Percentiles rank a stretch among this genome's conserved stretches.
Evolutionary conservation across 495 filamentous ascomycete species (phyloP).

Genomic region (Penicillium maclennaniae): DNA sequence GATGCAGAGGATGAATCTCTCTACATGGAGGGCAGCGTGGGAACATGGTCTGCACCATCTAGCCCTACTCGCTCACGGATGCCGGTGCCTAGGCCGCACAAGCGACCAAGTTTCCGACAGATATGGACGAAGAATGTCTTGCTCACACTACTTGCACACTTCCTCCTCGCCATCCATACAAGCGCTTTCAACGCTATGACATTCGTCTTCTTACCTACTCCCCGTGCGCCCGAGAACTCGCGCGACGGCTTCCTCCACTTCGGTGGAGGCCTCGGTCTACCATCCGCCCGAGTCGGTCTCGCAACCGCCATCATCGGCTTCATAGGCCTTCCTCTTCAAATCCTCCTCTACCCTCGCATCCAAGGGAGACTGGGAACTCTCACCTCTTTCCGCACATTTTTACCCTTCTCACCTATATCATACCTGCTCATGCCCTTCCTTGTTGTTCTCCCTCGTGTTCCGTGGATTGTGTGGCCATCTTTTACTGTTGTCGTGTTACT

Average conservation of each 20-base stretch:
- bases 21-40: conserved; percentile 28
- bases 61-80: conserved; percentile 21
- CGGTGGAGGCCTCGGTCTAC: conserved; percentile 66
- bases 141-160: conserved; percentile 59
- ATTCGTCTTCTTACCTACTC: conserved; percentile 67
- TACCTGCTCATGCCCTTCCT: conserved; percentile 68
- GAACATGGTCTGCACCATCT: conserved; percentile 26
- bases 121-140: conserved; percentile 63
- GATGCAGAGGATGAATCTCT: conserved; percentile 29
- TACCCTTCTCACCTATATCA: conserved; percentile 61
- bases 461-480: conserved; percentile 49
- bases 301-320: conserved; percentile 67
- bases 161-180: conserved; percentile 68
- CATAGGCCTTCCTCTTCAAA: conserved; percentile 64
- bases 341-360: conserved; percentile 64
- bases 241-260: conserved; percentile 57
- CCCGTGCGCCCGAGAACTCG: conserved; percentile 48
- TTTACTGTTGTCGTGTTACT: conserved; percentile 60
- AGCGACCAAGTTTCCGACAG: conserved; percentile 48
- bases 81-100: conserved; percentile 14
- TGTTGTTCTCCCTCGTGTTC: conserved; percentile 49
- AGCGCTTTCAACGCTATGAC: conserved; percentile 73
- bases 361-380: conserved; percentile 59
- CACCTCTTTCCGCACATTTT: conserved; percentile 52
- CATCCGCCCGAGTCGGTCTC: conserved; percentile 63